Conservation (phyloP, 495 filamentous ascomycete genomes). For the Zalerion maritima region DNA sequence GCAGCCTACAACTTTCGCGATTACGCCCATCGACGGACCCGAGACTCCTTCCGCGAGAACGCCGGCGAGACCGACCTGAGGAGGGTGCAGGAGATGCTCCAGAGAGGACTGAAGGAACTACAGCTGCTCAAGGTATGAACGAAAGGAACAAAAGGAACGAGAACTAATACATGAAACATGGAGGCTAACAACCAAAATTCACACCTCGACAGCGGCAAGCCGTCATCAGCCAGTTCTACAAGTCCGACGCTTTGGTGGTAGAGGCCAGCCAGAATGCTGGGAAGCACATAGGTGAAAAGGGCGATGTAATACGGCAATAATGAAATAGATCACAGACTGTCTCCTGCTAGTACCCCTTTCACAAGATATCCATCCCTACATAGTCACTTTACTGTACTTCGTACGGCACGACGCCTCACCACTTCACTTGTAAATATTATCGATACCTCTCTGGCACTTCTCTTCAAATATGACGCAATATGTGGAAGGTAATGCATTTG, state of each 20-base stretch:
- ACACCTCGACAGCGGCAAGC: constrained; percentile 65
- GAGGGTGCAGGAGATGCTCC: constrained; percentile 72
- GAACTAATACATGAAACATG: too few relatives aligned
- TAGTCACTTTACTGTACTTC: background rate
- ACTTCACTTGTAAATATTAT: background rate
- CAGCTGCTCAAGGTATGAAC: constrained; percentile 76
- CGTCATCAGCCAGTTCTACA: constrained; percentile 85
- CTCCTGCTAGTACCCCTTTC: constrained; percentile 1
- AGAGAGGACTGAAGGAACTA: constrained; percentile 75
- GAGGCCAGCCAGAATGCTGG: constrained; percentile 64
- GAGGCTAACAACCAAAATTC: too few relatives aligned
- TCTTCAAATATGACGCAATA: too few relatives aligned
- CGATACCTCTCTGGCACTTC: background rate
- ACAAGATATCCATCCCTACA: constrained; percentile 2
- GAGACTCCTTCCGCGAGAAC: constrained; percentile 78
- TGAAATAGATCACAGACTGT: constrained; percentile 11
- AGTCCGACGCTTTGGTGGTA: constrained; percentile 81
- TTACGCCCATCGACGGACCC: constrained; percentile 79
- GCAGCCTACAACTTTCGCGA: constrained; percentile 94
- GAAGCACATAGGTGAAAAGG: too few relatives aligned
- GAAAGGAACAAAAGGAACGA: too few relatives aligned
- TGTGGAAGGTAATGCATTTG: too few relatives aligned
- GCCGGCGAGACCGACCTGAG: constrained; percentile 50
- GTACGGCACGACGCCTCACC: background rate
- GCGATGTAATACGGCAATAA: too few relatives aligned